Conservation (phyloP, 495 filamentous ascomycete genomes). For the Podospora conica region DNA sequence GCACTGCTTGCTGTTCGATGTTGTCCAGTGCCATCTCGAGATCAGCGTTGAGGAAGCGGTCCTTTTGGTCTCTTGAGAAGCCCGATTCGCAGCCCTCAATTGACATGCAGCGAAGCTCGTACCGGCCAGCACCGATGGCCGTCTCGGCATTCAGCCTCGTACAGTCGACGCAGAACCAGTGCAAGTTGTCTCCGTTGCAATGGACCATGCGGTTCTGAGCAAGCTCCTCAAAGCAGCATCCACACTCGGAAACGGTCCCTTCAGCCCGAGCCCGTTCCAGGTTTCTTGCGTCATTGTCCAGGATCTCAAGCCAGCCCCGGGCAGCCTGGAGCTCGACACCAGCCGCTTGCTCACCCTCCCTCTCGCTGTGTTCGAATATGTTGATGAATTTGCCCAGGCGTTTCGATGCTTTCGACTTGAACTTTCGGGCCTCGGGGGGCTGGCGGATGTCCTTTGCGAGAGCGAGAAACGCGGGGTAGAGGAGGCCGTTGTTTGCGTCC, state of each 20-base stretch:
- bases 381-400: neutral
- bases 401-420: neutral
- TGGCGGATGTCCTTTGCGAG: constrained; percentile 21
- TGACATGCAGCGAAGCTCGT: constrained; percentile 52
- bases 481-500: constrained; percentile 7
- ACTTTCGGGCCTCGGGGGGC: constrained; percentile 4
- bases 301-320: constrained; percentile 13
- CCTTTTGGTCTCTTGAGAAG: constrained; percentile 43
- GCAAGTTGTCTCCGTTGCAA: constrained; percentile 47
- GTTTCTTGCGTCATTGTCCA: constrained; percentile 24
- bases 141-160: constrained; percentile 56
- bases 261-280: constrained; percentile 39
- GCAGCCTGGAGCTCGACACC: constrained; percentile 27
- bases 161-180: constrained; percentile 66
- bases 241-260: constrained; percentile 54
- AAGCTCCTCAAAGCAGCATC: constrained; percentile 63
- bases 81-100: constrained; percentile 38
- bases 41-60: constrained; percentile 53
- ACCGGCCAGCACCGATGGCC: constrained; percentile 57
- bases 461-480: constrained; percentile 29
- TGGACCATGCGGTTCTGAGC: constrained; percentile 60
- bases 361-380: neutral
- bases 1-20: constrained; percentile 61
- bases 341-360: constrained; percentile 20
- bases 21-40: constrained; percentile 53